Conservation (phyloP, 352 stramenopile species). For the Phytophthora kernoviae region DNA sequence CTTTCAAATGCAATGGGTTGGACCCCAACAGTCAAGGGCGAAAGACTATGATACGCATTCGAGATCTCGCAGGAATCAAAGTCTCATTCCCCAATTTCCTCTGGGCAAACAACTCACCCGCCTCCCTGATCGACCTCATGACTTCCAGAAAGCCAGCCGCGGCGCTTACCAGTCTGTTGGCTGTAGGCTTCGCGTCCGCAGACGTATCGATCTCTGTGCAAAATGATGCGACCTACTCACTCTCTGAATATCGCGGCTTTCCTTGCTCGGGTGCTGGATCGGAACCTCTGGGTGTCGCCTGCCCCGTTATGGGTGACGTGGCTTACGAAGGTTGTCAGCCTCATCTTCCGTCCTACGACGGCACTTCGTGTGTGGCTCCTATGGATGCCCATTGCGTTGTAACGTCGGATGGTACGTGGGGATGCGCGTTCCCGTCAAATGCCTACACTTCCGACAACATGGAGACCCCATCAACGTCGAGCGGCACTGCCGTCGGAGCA, state of each 20-base stretch:
- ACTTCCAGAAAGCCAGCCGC: constrained; percentile 9
- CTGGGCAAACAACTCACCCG: constrained; percentile 4
- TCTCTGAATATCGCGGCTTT: constrained; percentile 24
- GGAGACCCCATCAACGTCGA: too few relatives aligned
- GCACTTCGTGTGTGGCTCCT: constrained; percentile 21
- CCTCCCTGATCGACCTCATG: constrained; percentile 17
- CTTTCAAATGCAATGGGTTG: too few relatives aligned
- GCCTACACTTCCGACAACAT: neutral
- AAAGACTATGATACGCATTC: too few relatives aligned
- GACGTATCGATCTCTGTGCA: constrained; percentile 23
- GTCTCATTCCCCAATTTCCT: constrained; percentile 26
- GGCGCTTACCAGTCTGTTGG: constrained; percentile 14
- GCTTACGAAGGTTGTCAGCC: constrained; percentile 19
- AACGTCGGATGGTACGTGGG: constrained; percentile 11
- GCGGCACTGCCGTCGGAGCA: too few relatives aligned
- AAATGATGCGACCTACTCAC: constrained; percentile 27
- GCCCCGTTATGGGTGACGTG: constrained; percentile 25
- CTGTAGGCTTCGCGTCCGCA: constrained; percentile 6
- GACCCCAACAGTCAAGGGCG: neutral
- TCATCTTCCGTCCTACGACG: constrained; percentile 29
- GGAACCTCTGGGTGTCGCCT: constrained; percentile 7
- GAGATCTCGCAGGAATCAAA: neutral
- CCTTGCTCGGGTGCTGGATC: constrained; percentile 21
- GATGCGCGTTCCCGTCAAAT: constrained; percentile 25
- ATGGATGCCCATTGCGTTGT: constrained; percentile 23